Percentiles rank a stretch among this genome's conserved stretches.
phyloP scores from a whole-genome alignment of 768 basidiomycete species.

The Mycena amicta region DNA sequence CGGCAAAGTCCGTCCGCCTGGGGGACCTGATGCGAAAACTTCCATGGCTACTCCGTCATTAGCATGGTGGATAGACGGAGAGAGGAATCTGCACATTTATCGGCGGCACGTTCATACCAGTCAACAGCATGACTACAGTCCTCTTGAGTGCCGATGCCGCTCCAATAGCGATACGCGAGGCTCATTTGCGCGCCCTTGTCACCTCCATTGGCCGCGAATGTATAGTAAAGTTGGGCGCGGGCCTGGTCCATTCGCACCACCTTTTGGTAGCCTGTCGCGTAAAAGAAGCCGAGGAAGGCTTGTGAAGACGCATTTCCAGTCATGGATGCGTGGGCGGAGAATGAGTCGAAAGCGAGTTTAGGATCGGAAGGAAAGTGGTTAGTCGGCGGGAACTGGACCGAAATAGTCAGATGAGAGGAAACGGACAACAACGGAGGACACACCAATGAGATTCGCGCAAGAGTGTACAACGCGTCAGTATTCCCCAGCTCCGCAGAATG shows the following conservation, averaged over 20 bases:
- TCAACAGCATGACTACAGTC: constrained; percentile 80
- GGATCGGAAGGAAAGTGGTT: constrained; percentile 65
- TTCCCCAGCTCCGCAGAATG: constrained; percentile 83
- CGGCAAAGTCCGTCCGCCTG: constrained; percentile 86
- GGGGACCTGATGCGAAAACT: constrained; percentile 81
- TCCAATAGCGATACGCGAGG: constrained; percentile 92
- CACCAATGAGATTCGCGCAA: constrained; percentile 71
- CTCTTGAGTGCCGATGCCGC: constrained; percentile 89
- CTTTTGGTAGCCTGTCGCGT: constrained; percentile 80
- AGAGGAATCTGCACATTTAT: constrained; percentile 59
- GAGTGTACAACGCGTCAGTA: constrained; percentile 67
- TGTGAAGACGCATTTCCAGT: constrained; percentile 90
- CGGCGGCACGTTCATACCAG: constrained; percentile 91
- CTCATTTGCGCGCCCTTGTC: constrained; percentile 91
- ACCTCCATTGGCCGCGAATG: constrained; percentile 88
- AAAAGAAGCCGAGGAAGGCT: constrained; percentile 82
- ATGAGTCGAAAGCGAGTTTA: constrained; percentile 62
- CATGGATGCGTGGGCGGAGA: constrained; percentile 59
- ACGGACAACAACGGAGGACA: constrained; percentile 25
- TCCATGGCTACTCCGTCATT: constrained; percentile 61
- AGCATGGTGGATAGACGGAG: background rate
- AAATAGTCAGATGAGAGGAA: constrained; percentile 1
- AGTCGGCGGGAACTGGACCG: constrained; percentile 77
- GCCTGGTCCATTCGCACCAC: constrained; percentile 69
- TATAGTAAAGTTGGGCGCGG: constrained; percentile 88